These are phyloP conservation scores for Helotiales sp. DNA, from an alignment of 2,329 filamentous ascomycete species.

Conservation along the genomic window DNA sequence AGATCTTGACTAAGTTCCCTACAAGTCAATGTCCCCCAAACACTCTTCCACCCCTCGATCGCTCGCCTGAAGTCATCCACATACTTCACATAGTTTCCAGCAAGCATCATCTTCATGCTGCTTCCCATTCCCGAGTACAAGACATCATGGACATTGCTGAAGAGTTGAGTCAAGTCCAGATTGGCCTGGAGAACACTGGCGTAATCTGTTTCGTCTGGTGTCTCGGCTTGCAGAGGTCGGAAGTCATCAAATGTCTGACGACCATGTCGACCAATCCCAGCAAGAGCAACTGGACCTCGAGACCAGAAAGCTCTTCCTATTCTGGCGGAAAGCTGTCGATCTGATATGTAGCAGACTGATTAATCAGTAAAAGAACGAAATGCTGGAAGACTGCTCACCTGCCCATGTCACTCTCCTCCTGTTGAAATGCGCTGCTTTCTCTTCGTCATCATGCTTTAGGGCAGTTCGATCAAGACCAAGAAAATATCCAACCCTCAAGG, in stretches of 20 bases:
- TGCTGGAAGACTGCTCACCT: conserved; percentile 38
- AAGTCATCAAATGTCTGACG: conserved; percentile 57
- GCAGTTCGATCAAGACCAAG: conserved; percentile 69
- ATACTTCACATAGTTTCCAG: conserved; percentile 71
- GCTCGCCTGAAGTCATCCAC: conserved; percentile 71
- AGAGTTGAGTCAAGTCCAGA: conserved; percentile 67
- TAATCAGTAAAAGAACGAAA: conserved; percentile 4
- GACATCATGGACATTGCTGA: conserved; percentile 71
- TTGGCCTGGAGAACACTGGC: conserved; percentile 69
- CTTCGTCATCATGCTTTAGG: conserved; percentile 58
- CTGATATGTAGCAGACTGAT: conserved; percentile 55
- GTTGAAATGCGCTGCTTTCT: conserved; percentile 57
- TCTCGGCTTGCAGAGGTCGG: conserved; percentile 60
- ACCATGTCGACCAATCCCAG: conserved; percentile 41
- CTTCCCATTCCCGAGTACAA: conserved; percentile 69
- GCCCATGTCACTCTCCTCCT: conserved; percentile 69
- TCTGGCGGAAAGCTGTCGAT: conserved; percentile 66
- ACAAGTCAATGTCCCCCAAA: conserved; percentile 67
- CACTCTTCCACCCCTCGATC: conserved; percentile 69
- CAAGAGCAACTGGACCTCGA: conserved; percentile 66
- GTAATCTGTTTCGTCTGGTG: conserved; percentile 63
- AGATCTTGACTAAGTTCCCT: conserved; percentile 24
- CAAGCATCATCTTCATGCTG: conserved; percentile 66
- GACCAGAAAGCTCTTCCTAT: conserved; percentile 74
- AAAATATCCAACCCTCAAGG: conserved; percentile 68